Evolutionary conservation across 345 rosid species (phyloP).

Genomic region (Gossypium raimondii): DNA sequence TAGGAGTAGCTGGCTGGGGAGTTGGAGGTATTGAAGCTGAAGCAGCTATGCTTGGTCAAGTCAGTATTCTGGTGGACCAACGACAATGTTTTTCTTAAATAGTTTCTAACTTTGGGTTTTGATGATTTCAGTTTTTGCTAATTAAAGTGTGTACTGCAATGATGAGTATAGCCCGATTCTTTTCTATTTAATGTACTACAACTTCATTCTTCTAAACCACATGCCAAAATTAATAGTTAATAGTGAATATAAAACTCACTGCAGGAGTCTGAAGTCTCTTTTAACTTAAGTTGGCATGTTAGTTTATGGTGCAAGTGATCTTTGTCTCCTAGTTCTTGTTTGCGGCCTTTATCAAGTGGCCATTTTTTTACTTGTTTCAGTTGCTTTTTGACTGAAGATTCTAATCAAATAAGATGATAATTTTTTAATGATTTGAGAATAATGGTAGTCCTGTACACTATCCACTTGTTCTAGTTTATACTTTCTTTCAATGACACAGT

Average conservation of each 20-base stretch:
- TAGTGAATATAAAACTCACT: background rate
- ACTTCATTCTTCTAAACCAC: background rate
- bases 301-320: background rate
- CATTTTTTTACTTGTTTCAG: background rate
- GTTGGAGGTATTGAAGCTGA: slow-evolving; percentile 99
- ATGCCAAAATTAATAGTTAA: slow-evolving; percentile 1
- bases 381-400: background rate
- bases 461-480: background rate
- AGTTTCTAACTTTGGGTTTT: background rate
- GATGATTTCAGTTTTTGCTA: background rate
- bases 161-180: background rate
- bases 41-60: slow-evolving; percentile 99
- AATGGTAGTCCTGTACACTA: background rate
- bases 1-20: slow-evolving; percentile 99
- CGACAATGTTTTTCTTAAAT: background rate
- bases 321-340: background rate
- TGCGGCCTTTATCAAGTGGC: background rate
- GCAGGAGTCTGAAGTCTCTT: background rate
- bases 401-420: background rate
- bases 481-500: background rate
- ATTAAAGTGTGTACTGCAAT: background rate
- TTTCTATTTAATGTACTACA: background rate
- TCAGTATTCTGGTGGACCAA: slow-evolving; percentile 22
- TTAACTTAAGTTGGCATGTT: background rate
- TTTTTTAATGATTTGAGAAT: background rate